phyloP scores from a whole-genome alignment of 163 green algal species.

The Prototheca wickerhamii region DNA sequence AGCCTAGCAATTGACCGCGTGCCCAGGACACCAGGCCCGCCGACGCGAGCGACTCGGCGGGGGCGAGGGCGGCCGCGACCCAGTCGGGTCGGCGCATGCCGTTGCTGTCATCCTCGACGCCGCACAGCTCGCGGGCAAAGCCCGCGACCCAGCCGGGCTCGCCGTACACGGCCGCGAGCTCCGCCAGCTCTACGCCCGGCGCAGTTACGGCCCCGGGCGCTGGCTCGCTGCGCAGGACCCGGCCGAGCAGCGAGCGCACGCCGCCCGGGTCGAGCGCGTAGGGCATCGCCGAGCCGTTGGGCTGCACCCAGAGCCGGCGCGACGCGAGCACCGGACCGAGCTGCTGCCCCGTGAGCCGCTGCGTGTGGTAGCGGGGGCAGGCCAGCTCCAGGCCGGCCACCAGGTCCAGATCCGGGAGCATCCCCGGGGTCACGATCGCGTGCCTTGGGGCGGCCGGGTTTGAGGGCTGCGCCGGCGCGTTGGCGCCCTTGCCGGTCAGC shows the following conservation, averaged over 20 bases:
- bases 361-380: conserved; percentile 61
- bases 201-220: not conserved
- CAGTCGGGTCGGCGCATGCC: not conserved
- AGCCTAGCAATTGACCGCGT: not conserved
- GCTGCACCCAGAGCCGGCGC: conserved; percentile 31
- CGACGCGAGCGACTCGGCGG: not conserved
- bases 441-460: not conserved
- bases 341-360: conserved; percentile 27
- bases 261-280: conserved; percentile 70
- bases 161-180: not conserved
- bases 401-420: conserved; percentile 54
- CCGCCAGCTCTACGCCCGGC: not conserved
- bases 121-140: not conserved
- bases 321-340: conserved; percentile 16
- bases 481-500: not conserved
- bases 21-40: not conserved
- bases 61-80: not conserved
- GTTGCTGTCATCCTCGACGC: no score
- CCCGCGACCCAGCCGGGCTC: not conserved
- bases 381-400: conserved; percentile 38
- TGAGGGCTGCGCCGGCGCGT: not conserved
- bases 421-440: conserved; percentile 42
- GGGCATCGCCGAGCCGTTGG: conserved; percentile 50
- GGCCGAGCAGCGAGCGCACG: conserved; percentile 54
- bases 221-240: not conserved